Evolutionary conservation across 2,329 filamentous ascomycete genomes (phyloP).

Genomic region (Fusarium miscanthi): DNA sequence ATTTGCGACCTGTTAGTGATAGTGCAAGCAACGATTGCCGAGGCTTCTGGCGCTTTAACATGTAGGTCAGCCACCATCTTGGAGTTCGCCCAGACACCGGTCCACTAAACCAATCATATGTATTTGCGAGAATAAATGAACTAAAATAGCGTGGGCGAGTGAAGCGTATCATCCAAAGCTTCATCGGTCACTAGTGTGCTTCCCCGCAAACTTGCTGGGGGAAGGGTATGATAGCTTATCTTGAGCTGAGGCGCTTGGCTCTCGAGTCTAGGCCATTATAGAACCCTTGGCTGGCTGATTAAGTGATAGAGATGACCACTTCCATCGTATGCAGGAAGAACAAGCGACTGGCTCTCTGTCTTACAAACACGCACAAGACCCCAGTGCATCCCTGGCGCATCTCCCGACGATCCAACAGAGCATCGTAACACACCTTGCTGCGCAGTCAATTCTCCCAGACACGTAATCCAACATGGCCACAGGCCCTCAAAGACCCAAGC

Average conservation of each 20-base stretch:
- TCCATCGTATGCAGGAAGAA: accelerated
- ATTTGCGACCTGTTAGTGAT: background rate
- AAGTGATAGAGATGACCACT: background rate
- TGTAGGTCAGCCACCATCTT: background rate
- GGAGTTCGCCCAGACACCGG: background rate
- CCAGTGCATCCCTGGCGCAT: background rate
- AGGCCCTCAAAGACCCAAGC: background rate
- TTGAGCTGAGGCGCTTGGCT: background rate
- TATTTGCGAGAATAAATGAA: background rate
- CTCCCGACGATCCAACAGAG: background rate
- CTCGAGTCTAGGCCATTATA: background rate
- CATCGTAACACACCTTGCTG: accelerated
- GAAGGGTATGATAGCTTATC: background rate
- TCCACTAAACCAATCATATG: background rate
- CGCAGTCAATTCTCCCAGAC: background rate
- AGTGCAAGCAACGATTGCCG: background rate
- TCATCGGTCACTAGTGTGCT: background rate
- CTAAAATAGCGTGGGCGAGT: background rate
- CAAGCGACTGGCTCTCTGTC: background rate
- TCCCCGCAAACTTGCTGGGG: background rate
- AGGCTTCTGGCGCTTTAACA: background rate
- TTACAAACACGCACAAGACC: background rate
- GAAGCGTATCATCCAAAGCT: background rate
- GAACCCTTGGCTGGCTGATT: accelerated
- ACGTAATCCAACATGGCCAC: background rate